These are phyloP conservation scores for Metschnikowia drakensbergensis DNA, from an alignment of 805 yeast genomes.

Conservation along the genomic window DNA sequence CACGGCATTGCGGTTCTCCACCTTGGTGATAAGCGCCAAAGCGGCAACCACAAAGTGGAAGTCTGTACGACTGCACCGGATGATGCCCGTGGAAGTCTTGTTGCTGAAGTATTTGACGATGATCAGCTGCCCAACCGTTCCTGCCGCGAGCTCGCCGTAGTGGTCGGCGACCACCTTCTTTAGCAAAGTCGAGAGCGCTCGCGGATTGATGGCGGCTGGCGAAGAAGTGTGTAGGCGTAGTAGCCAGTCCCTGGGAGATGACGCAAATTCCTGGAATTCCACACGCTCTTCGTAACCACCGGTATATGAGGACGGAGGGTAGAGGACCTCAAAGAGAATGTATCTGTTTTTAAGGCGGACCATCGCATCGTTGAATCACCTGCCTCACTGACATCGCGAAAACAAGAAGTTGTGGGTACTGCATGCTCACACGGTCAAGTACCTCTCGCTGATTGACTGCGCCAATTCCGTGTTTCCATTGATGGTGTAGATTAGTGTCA, in stretches of 20 bases:
- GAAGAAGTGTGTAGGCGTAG: constrained; percentile 50
- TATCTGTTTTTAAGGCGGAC: constrained; percentile 86
- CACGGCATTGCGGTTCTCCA: constrained; percentile 50
- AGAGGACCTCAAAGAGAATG: constrained; percentile 71
- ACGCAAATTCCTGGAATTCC: constrained; percentile 22
- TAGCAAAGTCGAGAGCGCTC: constrained; percentile 50
- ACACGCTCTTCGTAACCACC: constrained; percentile 10
- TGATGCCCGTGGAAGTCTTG: constrained; percentile 77
- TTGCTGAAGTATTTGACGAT: constrained; percentile 77
- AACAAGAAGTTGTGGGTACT: not conserved
- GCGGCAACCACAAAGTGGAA: constrained; percentile 64
- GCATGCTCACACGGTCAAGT: constrained; percentile 43
- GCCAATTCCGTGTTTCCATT: constrained; percentile 73
- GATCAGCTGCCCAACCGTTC: constrained; percentile 55
- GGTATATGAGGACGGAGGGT: constrained; percentile 44
- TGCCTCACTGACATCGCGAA: constrained; percentile 1
- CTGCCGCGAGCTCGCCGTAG: constrained; percentile 79
- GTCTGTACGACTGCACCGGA: constrained; percentile 69
- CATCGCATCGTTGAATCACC: constrained; percentile 43
- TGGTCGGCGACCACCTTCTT: constrained; percentile 53
- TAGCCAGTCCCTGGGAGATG: constrained; percentile 35
- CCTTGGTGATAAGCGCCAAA: constrained; percentile 47
- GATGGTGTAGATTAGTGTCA: constrained; percentile 67
- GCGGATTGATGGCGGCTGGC: constrained; percentile 45
- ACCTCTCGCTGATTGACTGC: constrained; percentile 56